A percentile compares a stretch with the other conserved stretches of the same genome.
Evolutionary conservation across 1,139 yeast genomes (phyloP).

Genomic region (Yamadazyma oceani): DNA sequence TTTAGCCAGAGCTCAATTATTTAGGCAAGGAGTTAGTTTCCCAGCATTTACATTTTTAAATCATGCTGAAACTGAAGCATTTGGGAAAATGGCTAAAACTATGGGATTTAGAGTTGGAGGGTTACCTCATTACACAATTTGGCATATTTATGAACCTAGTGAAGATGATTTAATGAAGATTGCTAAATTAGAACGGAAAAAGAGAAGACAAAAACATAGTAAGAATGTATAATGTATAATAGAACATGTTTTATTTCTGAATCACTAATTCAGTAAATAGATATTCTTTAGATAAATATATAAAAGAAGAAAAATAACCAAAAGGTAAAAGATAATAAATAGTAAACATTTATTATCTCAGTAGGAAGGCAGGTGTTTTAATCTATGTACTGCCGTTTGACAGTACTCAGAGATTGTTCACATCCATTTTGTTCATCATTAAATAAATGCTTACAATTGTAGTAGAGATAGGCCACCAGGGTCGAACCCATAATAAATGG

Average conservation of each 20-base stretch:
- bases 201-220: constrained; percentile 43
- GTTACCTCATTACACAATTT: constrained; percentile 82
- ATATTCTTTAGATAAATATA: background rate
- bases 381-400: constrained; percentile 44
- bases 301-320: constrained; percentile 1
- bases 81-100: constrained; percentile 79
- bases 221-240: constrained; percentile 4
- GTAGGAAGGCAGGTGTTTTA: constrained; percentile 56
- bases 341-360: constrained; percentile 23
- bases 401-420: constrained; percentile 55
- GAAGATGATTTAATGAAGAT: constrained; percentile 83
- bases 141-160: constrained; percentile 90
- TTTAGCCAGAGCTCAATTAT: constrained; percentile 77
- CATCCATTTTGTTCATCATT: constrained; percentile 52
- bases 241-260: constrained; percentile 1
- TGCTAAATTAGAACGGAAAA: constrained; percentile 68
- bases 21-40: constrained; percentile 79
- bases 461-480: constrained; percentile 7
- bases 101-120: constrained; percentile 87
- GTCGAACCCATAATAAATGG: constrained; percentile 21
- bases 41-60: constrained; percentile 87
- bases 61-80: constrained; percentile 92
- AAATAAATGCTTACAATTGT: constrained; percentile 11
- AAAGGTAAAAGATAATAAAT: background rate
- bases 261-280: too few species aligned